Percentiles rank a stretch among this genome's conserved stretches.
Evolutionary conservation across 441 rosid species (phyloP).

Genomic region (Gossypium lobatum): DNA sequence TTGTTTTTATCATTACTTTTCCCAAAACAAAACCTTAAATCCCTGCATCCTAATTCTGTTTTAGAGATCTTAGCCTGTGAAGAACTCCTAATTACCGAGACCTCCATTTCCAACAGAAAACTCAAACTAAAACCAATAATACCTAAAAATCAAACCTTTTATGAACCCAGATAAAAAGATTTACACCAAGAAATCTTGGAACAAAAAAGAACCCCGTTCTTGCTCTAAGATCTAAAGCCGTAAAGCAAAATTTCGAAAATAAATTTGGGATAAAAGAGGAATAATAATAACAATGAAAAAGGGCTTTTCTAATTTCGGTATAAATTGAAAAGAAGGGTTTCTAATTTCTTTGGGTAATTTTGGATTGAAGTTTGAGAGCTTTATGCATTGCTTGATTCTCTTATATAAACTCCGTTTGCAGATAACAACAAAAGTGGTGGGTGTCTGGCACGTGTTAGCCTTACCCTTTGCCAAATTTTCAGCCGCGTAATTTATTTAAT

Average conservation of each 20-base stretch:
- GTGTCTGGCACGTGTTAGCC: not conserved
- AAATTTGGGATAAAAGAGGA: not conserved
- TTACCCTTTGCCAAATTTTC: not conserved
- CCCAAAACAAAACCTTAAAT: constrained; percentile 25
- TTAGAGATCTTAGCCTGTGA: constrained; percentile 41
- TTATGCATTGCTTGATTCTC: not conserved
- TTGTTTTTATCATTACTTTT: not conserved
- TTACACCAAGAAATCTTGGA: not conserved
- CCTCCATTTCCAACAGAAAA: constrained; percentile 42
- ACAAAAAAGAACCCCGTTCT: not conserved
- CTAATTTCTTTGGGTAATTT: not conserved
- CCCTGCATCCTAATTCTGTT: constrained; percentile 31
- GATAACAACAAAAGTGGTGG: constrained; percentile 2
- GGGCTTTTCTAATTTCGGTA: not conserved
- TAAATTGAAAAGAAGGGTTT: not conserved
- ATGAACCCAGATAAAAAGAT: not conserved
- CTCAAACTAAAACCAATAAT: not conserved
- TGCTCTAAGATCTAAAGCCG: not conserved
- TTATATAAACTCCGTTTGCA: not conserved
- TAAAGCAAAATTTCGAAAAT: not conserved
- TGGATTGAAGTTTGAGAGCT: not conserved
- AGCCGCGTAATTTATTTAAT: constrained; percentile 3
- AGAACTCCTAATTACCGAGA: constrained; percentile 51
- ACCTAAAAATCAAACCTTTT: not conserved
- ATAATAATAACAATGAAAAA: not conserved